A percentile compares a stretch with the other conserved stretches of the same genome.
These are phyloP conservation scores for Tympanopsis confertula DNA, from an alignment of 2,329 filamentous ascomycete species.

Conservation along the genomic window DNA sequence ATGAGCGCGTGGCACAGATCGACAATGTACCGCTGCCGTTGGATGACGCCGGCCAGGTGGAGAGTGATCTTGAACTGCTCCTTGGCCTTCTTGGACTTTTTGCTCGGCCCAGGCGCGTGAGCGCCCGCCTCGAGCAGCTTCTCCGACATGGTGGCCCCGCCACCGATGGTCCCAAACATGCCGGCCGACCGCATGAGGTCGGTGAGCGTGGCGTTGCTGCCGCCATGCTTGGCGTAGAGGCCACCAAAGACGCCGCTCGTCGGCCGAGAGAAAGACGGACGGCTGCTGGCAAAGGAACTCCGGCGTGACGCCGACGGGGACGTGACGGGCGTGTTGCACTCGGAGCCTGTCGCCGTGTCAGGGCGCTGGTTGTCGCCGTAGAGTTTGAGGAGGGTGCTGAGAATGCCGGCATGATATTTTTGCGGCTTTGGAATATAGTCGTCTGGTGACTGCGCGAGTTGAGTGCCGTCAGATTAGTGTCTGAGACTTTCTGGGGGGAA, in stretches of 20 bases:
- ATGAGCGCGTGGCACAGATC: constrained; percentile 52
- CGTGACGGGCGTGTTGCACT: background rate
- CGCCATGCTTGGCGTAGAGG: background rate
- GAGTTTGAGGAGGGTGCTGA: background rate
- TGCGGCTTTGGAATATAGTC: background rate
- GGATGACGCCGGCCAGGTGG: constrained; percentile 16
- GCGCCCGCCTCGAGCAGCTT: background rate
- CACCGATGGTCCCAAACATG: background rate
- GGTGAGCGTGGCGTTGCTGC: background rate
- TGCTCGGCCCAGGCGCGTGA: background rate
- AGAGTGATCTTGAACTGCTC: background rate
- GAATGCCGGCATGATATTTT: background rate
- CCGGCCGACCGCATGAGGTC: background rate
- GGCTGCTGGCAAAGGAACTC: background rate
- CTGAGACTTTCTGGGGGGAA: too few species aligned
- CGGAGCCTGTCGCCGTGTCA: background rate
- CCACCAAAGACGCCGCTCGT: background rate
- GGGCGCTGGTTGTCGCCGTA: background rate
- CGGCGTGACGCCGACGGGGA: background rate
- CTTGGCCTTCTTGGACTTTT: background rate
- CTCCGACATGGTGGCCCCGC: background rate
- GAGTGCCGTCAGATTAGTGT: too few species aligned
- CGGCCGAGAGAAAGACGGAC: too few species aligned
- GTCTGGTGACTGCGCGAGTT: background rate
- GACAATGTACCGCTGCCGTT: constrained; percentile 46